These are phyloP conservation scores for Peltaster fructicola DNA, from an alignment of 2,329 filamentous ascomycete species.

Conservation along the genomic window DNA sequence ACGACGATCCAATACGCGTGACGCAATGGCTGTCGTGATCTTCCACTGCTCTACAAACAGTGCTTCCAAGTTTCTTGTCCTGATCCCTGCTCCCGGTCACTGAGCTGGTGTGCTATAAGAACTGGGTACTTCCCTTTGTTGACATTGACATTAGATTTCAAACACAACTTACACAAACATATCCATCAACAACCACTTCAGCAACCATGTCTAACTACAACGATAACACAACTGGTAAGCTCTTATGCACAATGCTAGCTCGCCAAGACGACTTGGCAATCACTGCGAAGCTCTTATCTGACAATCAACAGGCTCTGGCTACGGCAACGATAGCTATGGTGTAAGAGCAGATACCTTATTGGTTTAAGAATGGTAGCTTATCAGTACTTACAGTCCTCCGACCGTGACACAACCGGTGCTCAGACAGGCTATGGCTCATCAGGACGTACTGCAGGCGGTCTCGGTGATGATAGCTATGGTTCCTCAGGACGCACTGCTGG, in stretches of 20 bases:
- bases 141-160: neutral
- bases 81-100: too few species aligned
- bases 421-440: neutral
- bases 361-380: neutral
- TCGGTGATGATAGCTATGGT: conserved; percentile 5
- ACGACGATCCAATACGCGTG: too few species aligned
- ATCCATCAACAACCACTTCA: too few species aligned
- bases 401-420: conserved; percentile 1
- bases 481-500: conserved; percentile 4
- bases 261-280: too few species aligned
- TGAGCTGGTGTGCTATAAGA: too few species aligned
- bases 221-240: conserved; percentile 4
- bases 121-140: too few species aligned
- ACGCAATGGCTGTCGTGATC: too few species aligned
- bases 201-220: conserved; percentile 6
- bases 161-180: conserved; percentile 2
- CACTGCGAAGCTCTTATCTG: too few species aligned
- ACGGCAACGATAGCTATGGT: neutral
- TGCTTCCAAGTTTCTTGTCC: too few species aligned
- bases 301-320: neutral
- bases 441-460: conserved; percentile 1
- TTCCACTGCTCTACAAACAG: too few species aligned
- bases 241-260: neutral
- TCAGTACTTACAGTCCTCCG: conserved; percentile 5
- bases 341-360: conserved; percentile 1